These are phyloP conservation scores for Leccinum uliginosum DNA, from an alignment of 768 basidiomycete species.

Conservation along the genomic window DNA sequence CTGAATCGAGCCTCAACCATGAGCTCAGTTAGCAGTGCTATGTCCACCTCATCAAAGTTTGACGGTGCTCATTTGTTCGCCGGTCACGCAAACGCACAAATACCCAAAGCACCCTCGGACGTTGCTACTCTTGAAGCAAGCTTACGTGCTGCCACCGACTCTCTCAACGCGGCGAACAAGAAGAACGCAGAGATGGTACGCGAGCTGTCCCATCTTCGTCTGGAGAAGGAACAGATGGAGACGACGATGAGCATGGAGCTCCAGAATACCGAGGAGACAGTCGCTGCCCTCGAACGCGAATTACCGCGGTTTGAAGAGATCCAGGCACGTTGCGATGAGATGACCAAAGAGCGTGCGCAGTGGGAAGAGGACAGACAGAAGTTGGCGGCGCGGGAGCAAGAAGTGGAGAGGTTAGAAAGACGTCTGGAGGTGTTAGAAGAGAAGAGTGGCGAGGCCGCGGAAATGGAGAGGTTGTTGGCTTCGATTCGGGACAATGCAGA, in stretches of 20 bases:
- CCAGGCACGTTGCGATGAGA: constrained; percentile 41
- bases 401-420: constrained; percentile 36
- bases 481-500: constrained; percentile 32
- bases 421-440: constrained; percentile 42
- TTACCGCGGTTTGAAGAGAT: constrained; percentile 47
- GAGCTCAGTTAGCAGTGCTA: constrained; percentile 44
- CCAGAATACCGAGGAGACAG: constrained; percentile 63
- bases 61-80: constrained; percentile 85
- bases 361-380: constrained; percentile 48
- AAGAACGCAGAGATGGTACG: constrained; percentile 58
- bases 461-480: constrained; percentile 36
- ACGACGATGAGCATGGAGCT: constrained; percentile 62
- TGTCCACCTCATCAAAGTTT: constrained; percentile 55
- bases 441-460: constrained; percentile 38
- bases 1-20: constrained; percentile 48
- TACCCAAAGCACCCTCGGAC: constrained; percentile 44
- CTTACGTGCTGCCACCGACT: constrained; percentile 55
- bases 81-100: constrained; percentile 66
- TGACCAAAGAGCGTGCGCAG: constrained; percentile 45
- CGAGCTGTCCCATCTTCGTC: constrained; percentile 54
- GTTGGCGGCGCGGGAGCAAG: constrained; percentile 34
- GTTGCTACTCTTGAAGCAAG: constrained; percentile 57
- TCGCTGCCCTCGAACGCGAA: constrained; percentile 52
- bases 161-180: constrained; percentile 53
- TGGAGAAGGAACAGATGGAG: constrained; percentile 70